Evolutionary conservation across 1,284 basidiomycete species (phyloP).

Genomic region (Trichosporon faecale): DNA sequence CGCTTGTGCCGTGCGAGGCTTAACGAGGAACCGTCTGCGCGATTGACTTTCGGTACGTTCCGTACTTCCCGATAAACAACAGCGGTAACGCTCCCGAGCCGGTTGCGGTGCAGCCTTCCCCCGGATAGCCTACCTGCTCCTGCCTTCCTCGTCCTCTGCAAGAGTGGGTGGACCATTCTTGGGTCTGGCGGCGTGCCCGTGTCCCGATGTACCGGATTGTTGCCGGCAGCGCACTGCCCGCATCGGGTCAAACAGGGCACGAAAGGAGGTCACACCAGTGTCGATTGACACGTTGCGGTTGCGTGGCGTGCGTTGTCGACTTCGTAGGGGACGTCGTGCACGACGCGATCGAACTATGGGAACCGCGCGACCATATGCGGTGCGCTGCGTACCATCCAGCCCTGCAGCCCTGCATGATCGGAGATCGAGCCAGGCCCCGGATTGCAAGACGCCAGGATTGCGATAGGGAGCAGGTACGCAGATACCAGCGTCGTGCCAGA

Average conservation of each 20-base stretch:
- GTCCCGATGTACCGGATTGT: background rate
- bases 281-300: background rate
- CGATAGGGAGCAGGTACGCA: background rate
- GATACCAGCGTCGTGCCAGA: background rate
- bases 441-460: background rate
- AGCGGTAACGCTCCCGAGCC: background rate
- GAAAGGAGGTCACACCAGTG: conserved; percentile 5
- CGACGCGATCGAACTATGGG: background rate
- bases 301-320: background rate
- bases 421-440: background rate
- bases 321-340: background rate
- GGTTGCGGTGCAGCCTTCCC: background rate
- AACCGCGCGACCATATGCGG: background rate
- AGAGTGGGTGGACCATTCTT: background rate
- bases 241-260: conserved; percentile 1
- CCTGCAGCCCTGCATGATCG: background rate
- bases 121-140: background rate
- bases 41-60: conserved; percentile 1
- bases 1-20: background rate
- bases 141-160: background rate
- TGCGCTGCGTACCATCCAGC: background rate
- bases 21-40: background rate
- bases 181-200: background rate
- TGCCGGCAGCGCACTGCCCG: background rate
- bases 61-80: background rate